Conservation (phyloP, 208 protist species). For the Phytomonas serpens region DNA sequence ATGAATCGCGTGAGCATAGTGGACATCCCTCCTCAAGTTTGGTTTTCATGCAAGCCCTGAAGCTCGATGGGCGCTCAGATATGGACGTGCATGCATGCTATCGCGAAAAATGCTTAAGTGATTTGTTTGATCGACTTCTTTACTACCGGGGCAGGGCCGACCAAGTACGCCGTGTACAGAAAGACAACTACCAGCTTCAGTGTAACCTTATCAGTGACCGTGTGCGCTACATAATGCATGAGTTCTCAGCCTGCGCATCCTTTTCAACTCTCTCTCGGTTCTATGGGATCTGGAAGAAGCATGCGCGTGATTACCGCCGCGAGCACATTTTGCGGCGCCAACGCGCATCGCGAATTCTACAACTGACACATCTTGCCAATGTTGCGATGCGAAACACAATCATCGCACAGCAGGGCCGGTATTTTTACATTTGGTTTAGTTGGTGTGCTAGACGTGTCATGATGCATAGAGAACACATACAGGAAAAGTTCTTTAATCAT, state of each 20-base stretch:
- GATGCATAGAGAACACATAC: neutral
- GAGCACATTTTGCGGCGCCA: slow-evolving; percentile 44
- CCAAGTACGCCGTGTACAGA: slow-evolving; percentile 49
- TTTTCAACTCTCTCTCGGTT: slow-evolving; percentile 20
- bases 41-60: slow-evolving; percentile 1
- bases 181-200: slow-evolving; percentile 41
- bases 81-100: slow-evolving; percentile 20
- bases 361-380: slow-evolving; percentile 1
- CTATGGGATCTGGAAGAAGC: slow-evolving; percentile 43
- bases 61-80: slow-evolving; percentile 38
- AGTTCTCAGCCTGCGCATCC: slow-evolving; percentile 27
- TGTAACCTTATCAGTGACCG: slow-evolving; percentile 28
- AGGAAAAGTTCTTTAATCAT: neutral
- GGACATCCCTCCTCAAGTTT: neutral
- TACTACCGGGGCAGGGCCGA: slow-evolving; percentile 36
- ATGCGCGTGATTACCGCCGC: slow-evolving; percentile 31
- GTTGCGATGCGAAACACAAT: slow-evolving; percentile 1
- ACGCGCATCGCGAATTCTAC: slow-evolving; percentile 24
- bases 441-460: neutral
- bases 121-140: slow-evolving; percentile 41
- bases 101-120: slow-evolving; percentile 31
- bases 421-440: neutral
- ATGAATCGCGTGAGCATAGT: neutral
- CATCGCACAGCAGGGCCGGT: neutral
- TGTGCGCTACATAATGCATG: slow-evolving; percentile 30